Conservation (phyloP, 306 rosid species). For the Parietaria judaica region DNA sequence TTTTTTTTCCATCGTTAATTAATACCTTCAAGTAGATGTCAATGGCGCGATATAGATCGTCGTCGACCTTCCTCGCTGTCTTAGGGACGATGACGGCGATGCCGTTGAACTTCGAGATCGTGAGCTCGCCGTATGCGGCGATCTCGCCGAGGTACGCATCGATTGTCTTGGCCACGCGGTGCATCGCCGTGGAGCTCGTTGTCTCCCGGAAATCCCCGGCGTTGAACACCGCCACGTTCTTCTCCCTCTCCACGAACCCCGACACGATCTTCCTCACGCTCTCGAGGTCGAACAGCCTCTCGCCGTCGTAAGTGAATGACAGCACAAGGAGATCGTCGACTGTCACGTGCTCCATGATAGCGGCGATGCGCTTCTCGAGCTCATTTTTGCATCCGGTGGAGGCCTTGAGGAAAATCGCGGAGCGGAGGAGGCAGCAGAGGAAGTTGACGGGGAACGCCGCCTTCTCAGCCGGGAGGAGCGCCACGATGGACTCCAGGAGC, state of each 20-base stretch:
- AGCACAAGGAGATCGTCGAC: constrained; percentile 59
- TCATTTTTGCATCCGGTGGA: constrained; percentile 47
- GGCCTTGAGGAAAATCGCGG: constrained; percentile 54
- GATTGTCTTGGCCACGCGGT: constrained; percentile 50
- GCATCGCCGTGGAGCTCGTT: constrained; percentile 39
- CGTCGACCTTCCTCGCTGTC: constrained; percentile 59
- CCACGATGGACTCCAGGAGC: constrained; percentile 46
- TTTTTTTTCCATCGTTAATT: no score
- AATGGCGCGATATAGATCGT: constrained; percentile 70
- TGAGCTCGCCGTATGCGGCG: constrained; percentile 46
- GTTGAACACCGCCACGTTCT: constrained; percentile 55
- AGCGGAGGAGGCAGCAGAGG: constrained; percentile 81
- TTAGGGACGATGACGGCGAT: constrained; percentile 53
- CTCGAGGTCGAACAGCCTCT: constrained; percentile 66
- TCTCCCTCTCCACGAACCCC: constrained; percentile 58
- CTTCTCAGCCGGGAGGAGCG: constrained; percentile 69
- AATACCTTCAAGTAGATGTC: constrained; percentile 73
- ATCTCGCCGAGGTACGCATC: constrained; percentile 55
- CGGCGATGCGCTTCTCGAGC: constrained; percentile 59
- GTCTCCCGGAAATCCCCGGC: constrained; percentile 35
- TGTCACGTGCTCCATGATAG: constrained; percentile 60
- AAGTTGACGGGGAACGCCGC: constrained; percentile 66
- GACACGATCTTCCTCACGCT: constrained; percentile 61
- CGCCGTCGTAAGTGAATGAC: constrained; percentile 77
- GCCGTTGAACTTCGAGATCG: constrained; percentile 65